These are phyloP conservation scores for Beauveria sp. DNA, from an alignment of 2,329 filamentous ascomycete species.

Conservation along the genomic window DNA sequence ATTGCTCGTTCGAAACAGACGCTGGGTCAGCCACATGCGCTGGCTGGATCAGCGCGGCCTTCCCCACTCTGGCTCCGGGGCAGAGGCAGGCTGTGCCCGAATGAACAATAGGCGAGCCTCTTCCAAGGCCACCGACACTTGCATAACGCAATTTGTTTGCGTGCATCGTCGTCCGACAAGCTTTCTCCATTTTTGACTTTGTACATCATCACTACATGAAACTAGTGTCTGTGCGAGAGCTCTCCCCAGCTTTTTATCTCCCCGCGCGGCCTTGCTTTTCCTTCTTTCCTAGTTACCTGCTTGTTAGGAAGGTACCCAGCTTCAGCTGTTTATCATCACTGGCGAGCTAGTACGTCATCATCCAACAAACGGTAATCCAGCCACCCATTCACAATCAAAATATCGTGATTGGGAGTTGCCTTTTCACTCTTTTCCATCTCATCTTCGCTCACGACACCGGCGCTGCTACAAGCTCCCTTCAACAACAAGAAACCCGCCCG, in stretches of 20 bases:
- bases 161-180: background rate
- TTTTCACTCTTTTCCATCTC: background rate
- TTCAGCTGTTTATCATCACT: background rate
- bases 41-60: too few species aligned
- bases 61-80: background rate
- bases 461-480: background rate
- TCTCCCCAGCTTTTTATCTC: background rate
- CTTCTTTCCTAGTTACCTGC: background rate
- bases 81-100: background rate
- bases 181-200: background rate
- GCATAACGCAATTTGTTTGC: background rate
- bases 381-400: background rate
- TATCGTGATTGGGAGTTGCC: background rate
- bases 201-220: background rate
- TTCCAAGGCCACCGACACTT: background rate
- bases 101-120: background rate
- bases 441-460: background rate
- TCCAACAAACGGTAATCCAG: background rate
- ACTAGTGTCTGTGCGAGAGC: background rate
- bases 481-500: background rate
- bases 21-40: background rate
- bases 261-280: background rate
- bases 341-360: slow-evolving; percentile 4
- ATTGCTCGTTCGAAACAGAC: background rate
- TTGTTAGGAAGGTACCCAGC: background rate